Evolutionary conservation across 2,329 filamentous ascomycete genomes (phyloP).

Genomic region (Pleoardoris graminearum): DNA sequence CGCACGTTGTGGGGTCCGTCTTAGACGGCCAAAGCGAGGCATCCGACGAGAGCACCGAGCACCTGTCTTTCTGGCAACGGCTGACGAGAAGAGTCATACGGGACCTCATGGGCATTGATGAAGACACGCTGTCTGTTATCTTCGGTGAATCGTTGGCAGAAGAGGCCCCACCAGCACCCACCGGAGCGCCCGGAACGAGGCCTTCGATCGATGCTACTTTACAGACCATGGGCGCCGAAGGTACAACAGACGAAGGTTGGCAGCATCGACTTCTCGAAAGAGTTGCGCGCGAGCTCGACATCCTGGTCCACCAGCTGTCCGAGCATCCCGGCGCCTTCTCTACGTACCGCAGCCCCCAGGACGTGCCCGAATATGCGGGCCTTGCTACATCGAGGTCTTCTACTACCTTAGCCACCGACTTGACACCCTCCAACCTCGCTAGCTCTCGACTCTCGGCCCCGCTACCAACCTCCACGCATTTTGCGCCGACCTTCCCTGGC

Average conservation of each 20-base stretch:
- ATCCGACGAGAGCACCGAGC: conserved; percentile 51
- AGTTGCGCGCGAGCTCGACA: conserved; percentile 83
- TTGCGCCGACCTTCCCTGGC: conserved; percentile 52
- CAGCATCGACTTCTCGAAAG: conserved; percentile 79
- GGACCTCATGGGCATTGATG: conserved; percentile 89
- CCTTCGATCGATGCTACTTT: conserved; percentile 23
- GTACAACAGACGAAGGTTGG: conserved; percentile 58
- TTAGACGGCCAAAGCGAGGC: conserved; percentile 39
- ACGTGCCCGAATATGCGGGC: conserved; percentile 74
- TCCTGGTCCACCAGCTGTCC: conserved; percentile 79
- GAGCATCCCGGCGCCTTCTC: conserved; percentile 88
- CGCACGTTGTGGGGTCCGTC: conserved; percentile 23
- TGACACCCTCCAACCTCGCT: conserved; percentile 26
- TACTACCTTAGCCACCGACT: conserved; percentile 23
- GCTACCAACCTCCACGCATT: conserved; percentile 48
- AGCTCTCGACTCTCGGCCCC: conserved; percentile 35
- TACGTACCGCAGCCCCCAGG: conserved; percentile 67
- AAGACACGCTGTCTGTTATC: conserved; percentile 79
- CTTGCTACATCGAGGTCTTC: conserved; percentile 60
- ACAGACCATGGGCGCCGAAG: conserved; percentile 33
- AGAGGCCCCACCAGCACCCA: conserved; percentile 32
- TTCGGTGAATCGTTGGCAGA: conserved; percentile 76
- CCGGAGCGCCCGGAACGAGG: conserved; percentile 25
- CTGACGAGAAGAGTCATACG: conserved; percentile 85
- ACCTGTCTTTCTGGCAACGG: conserved; percentile 74